Conservation (phyloP, 2,329 filamentous ascomycete species). For the Fusarium sulawesiense region DNA sequence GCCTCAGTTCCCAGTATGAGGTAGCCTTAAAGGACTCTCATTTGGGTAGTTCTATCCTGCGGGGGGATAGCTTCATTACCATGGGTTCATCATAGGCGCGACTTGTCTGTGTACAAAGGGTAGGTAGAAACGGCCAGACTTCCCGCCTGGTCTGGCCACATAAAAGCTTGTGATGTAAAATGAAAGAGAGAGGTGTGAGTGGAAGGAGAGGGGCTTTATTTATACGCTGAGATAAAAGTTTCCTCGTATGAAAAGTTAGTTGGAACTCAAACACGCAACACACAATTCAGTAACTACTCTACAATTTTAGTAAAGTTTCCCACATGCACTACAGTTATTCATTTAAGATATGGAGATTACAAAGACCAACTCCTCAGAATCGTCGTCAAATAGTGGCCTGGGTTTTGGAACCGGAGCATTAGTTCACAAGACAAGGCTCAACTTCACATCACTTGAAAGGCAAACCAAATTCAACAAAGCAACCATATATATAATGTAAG, state of each 20-base stretch:
- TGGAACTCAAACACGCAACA: not conserved
- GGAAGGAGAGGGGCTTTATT: not conserved
- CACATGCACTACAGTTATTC: not conserved
- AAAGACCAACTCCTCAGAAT: not conserved
- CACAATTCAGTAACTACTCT: not conserved
- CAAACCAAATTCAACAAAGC: not conserved
- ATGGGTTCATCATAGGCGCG: conserved; percentile 1
- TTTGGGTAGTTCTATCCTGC: not conserved
- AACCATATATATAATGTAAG: not conserved
- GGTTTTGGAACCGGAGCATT: not conserved
- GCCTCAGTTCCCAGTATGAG: conserved; percentile 1
- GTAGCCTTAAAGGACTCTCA: not conserved
- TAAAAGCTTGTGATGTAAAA: not conserved
- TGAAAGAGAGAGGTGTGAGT: not conserved
- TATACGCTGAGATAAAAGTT: not conserved
- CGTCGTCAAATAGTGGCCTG: not conserved
- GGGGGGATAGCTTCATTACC: not conserved
- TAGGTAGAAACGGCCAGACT: not conserved
- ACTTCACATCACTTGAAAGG: not conserved
- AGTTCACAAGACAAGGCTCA: not conserved
- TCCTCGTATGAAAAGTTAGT: not conserved
- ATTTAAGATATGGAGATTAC: not conserved
- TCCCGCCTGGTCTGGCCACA: not conserved
- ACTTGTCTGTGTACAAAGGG: not conserved
- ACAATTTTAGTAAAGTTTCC: not conserved